Evolutionary conservation across 768 basidiomycete species (phyloP), one percentile per base, ranked within the genome.

Genomic region (Pleurotus salmoneostramineus): DNA sequence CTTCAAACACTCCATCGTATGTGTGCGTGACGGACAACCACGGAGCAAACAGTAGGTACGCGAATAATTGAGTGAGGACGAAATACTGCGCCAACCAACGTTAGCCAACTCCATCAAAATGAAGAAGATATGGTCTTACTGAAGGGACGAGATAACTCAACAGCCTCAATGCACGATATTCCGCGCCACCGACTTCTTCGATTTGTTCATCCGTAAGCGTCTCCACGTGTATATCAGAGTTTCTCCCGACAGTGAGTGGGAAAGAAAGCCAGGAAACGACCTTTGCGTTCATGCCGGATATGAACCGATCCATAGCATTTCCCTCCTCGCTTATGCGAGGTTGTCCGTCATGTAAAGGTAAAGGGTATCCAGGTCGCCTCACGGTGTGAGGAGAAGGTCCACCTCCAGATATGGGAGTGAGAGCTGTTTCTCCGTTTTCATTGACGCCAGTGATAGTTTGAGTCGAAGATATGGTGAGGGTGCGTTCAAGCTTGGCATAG

Each of bases 161-260:
- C 56, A 81, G 58, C 54, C 74, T 73, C 62, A 91, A 68, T 3
- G 88, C 86, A 2, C 83, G 71, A 68, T 86, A 91, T 71, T 93
- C 91, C 27, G 88, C 82, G 0, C 90, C 90, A 2, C 90, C 89
- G n/a, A 93, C 70, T 61, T 85, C 78, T 65, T 91, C 89, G 57
- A 89, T 66, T 65, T 91, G 80, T n/a, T 89, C 86, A 61, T 83
- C 79, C 3, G 79, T 81, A 64, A 93, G 66, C 60, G 68, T 77
- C 34, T 81, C 80, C 11, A 74, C 79, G 40, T 72, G 68, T 60
- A 85, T 82, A 60, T 81, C 73, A 5, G 82, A 85, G 64, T 89
- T 90, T n/a, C 85, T 71, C 3, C 83, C 82, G 4, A 85, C 79
- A 10, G 78, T 69, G 3, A 88, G 66, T 42, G 69, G 68, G 48